Base-by-base conservation (phyloP, 257 asterid species). In the Linaria vulgaris region DNA sequence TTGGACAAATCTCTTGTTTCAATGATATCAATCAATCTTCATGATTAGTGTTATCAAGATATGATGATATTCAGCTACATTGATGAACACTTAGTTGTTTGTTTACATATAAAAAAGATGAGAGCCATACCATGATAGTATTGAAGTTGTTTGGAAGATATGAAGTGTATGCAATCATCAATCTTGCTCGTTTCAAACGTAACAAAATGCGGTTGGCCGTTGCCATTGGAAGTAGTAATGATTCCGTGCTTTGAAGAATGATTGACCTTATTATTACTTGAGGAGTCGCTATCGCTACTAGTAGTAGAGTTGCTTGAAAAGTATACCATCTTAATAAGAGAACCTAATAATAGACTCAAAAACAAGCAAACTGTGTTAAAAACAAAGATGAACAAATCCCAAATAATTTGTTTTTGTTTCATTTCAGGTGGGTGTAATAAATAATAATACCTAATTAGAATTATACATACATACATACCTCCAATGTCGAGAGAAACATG, bases 401-500 rank as follows among this genome's bases (percentile, higher is more conserved):
- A 34, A 34, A 34, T 7, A 11, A 34, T 4, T 34, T 11, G 9
- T 34, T 3, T 34, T n/a, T n/a, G n/a, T n/a, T n/a, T n/a, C n/a
- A n/a, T n/a, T n/a, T n/a, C n/a, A n/a, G n/a, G n/a, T n/a, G n/a
- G n/a, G n/a, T n/a, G n/a, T n/a, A n/a, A n/a, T n/a, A n/a, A n/a
- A 27, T 27, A 27, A 27, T 34, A 34, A 34, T 34, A 34, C 41
- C 9, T 20, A 44, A 60, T 17, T 59, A 69, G 58, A 34, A 11
- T 52, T 15, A 41, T 57, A 6, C 6, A 27, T 27, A 27, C 43
- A 55, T 67, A 48, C 59, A 53, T 72, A 88, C 96, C 96, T 78
- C 96, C 95, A 58, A 88, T 88, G 62, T 88, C 96, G 55, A 88
- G 91, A 60, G 95, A 81, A 45, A 88, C 70, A 61, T 88, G 85